These are phyloP conservation scores for Agaricus sinodeliciosus DNA, from an alignment of 768 basidiomycete species.

Conservation along the genomic window DNA sequence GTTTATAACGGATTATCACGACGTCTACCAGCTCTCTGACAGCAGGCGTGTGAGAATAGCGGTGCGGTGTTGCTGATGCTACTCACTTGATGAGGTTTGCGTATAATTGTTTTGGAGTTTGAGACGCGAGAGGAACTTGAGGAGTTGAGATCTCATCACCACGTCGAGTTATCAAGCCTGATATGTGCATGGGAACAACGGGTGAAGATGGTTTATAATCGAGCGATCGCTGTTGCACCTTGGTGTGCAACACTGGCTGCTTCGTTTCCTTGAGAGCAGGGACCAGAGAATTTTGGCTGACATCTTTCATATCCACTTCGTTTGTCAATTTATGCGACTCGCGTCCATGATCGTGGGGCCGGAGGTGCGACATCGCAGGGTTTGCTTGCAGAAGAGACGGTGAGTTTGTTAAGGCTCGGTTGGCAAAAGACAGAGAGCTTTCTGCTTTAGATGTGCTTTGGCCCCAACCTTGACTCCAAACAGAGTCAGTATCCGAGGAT, in stretches of 20 bases:
- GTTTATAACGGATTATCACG: neutral
- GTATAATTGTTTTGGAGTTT: neutral
- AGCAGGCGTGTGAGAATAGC: neutral
- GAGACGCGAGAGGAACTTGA: neutral
- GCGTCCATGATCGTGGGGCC: neutral
- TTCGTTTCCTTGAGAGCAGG: neutral
- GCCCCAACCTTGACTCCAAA: too few relatives aligned
- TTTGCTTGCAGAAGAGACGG: neutral
- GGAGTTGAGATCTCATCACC: neutral
- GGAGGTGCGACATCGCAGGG: neutral
- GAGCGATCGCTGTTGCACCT: neutral
- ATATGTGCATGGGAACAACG: neutral
- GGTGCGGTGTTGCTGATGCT: neutral
- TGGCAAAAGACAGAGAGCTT: neutral
- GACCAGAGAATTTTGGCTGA: neutral
- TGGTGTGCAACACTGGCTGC: constrained; percentile 1
- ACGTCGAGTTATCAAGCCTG: neutral
- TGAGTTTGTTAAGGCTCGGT: neutral
- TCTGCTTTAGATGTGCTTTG: too few relatives aligned
- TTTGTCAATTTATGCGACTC: neutral
- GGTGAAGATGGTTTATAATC: neutral
- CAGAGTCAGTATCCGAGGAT: too few relatives aligned
- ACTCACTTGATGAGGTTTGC: constrained; percentile 6
- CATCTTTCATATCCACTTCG: neutral
- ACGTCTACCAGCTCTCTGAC: constrained; percentile 1